Conservation (phyloP, 129 eudicot genomes). For the Oenanthe sinensis region DNA sequence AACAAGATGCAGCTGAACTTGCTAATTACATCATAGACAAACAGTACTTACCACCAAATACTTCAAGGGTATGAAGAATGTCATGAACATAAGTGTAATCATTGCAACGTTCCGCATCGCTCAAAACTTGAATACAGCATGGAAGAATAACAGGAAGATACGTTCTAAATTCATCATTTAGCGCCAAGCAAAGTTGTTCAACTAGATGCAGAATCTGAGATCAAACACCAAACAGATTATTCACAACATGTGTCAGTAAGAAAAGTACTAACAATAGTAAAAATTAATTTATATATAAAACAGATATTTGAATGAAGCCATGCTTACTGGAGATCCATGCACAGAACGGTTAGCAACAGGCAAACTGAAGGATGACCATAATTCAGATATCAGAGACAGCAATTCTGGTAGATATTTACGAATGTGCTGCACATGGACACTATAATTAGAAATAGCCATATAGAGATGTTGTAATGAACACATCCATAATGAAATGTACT, state of each 20-base stretch:
- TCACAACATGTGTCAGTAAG: not conserved
- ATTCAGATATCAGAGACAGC: constrained; percentile 71
- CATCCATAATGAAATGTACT: not conserved
- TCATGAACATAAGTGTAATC: constrained; percentile 77
- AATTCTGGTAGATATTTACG: constrained; percentile 88
- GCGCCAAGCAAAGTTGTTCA: constrained; percentile 95
- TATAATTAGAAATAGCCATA: constrained; percentile 3
- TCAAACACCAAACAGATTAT: constrained; percentile 5
- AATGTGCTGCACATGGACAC: constrained; percentile 61
- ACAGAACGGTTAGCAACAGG: constrained; percentile 76
- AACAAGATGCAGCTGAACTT: not conserved
- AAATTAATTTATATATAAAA: not conserved
- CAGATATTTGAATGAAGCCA: constrained; percentile 9
- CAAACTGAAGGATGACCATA: constrained; percentile 84
- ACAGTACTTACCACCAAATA: constrained; percentile 73
- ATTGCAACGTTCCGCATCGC: constrained; percentile 90
- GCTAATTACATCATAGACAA: not conserved
- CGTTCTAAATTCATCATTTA: constrained; percentile 83
- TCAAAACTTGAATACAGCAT: constrained; percentile 86
- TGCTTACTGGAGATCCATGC: constrained; percentile 81
- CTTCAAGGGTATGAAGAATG: constrained; percentile 92
- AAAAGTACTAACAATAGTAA: not conserved
- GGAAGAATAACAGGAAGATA: constrained; percentile 88
- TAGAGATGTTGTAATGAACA: constrained; percentile 7
- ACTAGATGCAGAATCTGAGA: constrained; percentile 81